phyloP scores from a whole-genome alignment of 345 rosid genomes.

The Mercurialis annua region DNA sequence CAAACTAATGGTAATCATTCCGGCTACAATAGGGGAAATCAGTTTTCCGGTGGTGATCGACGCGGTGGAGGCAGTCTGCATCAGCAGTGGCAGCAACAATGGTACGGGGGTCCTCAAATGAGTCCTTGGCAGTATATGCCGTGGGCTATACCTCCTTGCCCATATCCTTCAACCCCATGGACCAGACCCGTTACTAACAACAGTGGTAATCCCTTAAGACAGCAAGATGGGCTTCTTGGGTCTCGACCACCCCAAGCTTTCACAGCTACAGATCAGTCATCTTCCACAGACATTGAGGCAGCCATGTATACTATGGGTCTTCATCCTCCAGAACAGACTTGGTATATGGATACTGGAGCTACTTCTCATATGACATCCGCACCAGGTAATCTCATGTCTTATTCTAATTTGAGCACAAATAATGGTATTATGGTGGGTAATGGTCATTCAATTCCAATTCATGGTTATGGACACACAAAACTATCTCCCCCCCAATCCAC shows the following conservation, averaged over 20 bases:
- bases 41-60: too few relatives aligned
- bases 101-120: too few relatives aligned
- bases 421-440: not conserved
- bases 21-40: too few relatives aligned
- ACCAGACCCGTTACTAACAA: not conserved
- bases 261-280: too few relatives aligned
- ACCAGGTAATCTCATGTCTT: not conserved
- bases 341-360: not conserved
- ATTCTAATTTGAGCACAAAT: not conserved
- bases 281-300: not conserved
- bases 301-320: not conserved
- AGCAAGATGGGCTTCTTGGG: not conserved
- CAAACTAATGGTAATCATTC: too few relatives aligned
- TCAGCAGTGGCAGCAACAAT: too few relatives aligned
- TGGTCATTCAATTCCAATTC: not conserved
- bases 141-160: not conserved
- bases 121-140: not conserved
- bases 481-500: not conserved
- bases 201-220: too few relatives aligned
- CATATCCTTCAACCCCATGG: not conserved
- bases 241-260: not conserved
- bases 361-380: not conserved
- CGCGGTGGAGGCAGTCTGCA: too few relatives aligned
- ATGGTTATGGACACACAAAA: not conserved
- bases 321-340: not conserved